phyloP scores from a whole-genome alignment of 2,329 filamentous ascomycete species.

The Cordyceps tenuipes region DNA sequence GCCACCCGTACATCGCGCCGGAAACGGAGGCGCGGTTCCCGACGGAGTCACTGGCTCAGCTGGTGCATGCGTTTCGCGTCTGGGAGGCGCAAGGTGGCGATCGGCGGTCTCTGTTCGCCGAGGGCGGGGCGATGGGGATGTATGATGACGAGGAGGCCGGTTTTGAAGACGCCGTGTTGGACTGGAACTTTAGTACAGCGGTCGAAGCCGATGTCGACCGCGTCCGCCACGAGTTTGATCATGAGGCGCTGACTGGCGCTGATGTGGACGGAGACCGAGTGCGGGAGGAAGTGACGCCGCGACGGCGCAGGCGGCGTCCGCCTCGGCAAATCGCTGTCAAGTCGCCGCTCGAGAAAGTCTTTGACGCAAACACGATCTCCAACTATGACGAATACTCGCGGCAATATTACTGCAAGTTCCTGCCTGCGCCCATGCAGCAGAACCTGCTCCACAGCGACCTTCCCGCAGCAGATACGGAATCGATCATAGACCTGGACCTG shows the following conservation, averaged over 20 bases:
- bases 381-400: slow-evolving; percentile 38
- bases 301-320: slow-evolving; percentile 34
- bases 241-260: slow-evolving; percentile 30
- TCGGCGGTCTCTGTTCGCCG: slow-evolving; percentile 48
- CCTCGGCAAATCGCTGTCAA: slow-evolving; percentile 20
- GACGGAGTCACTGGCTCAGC: slow-evolving; percentile 47
- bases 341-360: slow-evolving; percentile 38
- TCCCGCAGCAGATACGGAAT: slow-evolving; percentile 31
- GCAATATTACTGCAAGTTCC: slow-evolving; percentile 32
- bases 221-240: slow-evolving; percentile 31
- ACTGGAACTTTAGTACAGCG: slow-evolving; percentile 53
- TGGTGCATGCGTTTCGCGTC: slow-evolving; percentile 57
- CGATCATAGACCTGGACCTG: slow-evolving; percentile 38
- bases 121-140: slow-evolving; percentile 41
- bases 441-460: slow-evolving; percentile 48
- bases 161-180: slow-evolving; percentile 30
- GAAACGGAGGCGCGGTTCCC: slow-evolving; percentile 48
- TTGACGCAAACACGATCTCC: slow-evolving; percentile 38
- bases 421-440: slow-evolving; percentile 25
- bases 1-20: slow-evolving; percentile 51
- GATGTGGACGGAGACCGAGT: not conserved
- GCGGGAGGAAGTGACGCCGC: slow-evolving; percentile 17
- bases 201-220: slow-evolving; percentile 38
- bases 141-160: slow-evolving; percentile 15
- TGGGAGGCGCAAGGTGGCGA: slow-evolving; percentile 63